Base-by-base conservation (phyloP, 495 filamentous ascomycete species). In the Aspergillus diversus region DNA sequence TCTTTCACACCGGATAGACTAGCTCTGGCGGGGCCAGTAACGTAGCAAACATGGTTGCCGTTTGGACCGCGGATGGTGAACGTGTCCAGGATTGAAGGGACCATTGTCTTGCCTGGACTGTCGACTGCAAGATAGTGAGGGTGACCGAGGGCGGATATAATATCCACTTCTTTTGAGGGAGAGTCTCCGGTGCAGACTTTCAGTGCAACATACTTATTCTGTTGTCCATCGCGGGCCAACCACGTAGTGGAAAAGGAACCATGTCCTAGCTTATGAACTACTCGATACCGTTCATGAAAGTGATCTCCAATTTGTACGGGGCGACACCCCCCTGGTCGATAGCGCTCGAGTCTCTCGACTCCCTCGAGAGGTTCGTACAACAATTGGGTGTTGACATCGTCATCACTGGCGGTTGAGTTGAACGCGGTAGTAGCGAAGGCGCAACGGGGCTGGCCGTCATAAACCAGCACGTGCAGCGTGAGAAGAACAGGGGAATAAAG, bases 11-110 rank as follows among this genome's bases (percentile, higher is more conserved):
- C 69, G 16, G 66, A 65, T 33, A 80, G 61, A 54, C 74, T 79
- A 17, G 59, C 39, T 6, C 72, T 71, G 35, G 69, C 75, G 4
- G 69, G 69, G 1, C 13, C 47, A 13, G 72, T 78, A 42, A 80
- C 77, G 12, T 73, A 69, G 63, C 78, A 81, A 27, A 60, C 35
- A 68, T 84, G 79, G 9, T 50, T 69, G 13, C 77, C 75, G 66
- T 83, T 82, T 17, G 76, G 77, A 8, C 80, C 75, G 7, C 70
- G 48, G 46, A 80, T 61, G 27, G 33, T 69, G 57, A 81, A 83
- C 13, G 48, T 64, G 67, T 83, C 77, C 9, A 79, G 64, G 32
- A 76, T 64, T 5, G 57, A 52, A 52, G 73, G 65, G 27, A 81
- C 59, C 63, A 71, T 74, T 27, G 33, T 50, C 50, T 59, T 64